Evolutionary conservation across 106 monocot species (phyloP).

Genomic region (Dendrobium catenatum): DNA sequence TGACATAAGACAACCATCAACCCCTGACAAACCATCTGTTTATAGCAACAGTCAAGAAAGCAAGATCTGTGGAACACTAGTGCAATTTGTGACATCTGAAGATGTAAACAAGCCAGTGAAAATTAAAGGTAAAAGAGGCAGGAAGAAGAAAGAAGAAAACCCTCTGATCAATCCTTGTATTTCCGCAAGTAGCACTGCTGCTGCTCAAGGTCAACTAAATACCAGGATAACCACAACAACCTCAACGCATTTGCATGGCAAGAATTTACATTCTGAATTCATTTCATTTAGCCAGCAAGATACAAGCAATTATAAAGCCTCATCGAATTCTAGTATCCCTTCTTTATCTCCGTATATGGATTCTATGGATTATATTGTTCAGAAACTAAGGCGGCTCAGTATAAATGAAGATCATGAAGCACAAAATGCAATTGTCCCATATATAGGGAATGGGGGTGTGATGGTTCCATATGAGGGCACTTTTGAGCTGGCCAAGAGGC

Average conservation of each 20-base stretch:
- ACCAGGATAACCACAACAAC: not conserved
- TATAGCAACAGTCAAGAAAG: slow-evolving; percentile 10
- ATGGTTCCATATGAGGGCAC: slow-evolving; percentile 36
- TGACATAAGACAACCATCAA: not conserved
- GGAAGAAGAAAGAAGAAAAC: slow-evolving; percentile 17
- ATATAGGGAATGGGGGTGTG: slow-evolving; percentile 16
- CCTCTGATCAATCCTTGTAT: not conserved
- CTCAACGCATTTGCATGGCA: not conserved
- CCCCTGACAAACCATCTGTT: slow-evolving; percentile 10
- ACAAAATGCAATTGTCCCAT: slow-evolving; percentile 52
- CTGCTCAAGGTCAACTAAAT: not conserved
- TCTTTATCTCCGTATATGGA: slow-evolving; percentile 7
- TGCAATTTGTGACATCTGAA: slow-evolving; percentile 9
- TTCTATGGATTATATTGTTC: slow-evolving; percentile 34
- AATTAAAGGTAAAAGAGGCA: slow-evolving; percentile 5
- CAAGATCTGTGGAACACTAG: slow-evolving; percentile 4
- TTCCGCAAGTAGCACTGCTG: not conserved
- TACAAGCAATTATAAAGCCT: slow-evolving; percentile 8
- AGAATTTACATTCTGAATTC: not conserved
- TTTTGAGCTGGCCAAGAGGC: slow-evolving; percentile 27
- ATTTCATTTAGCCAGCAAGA: slow-evolving; percentile 7
- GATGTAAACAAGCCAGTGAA: slow-evolving; percentile 14
- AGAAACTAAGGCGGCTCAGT: slow-evolving; percentile 35
- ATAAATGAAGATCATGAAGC: slow-evolving; percentile 24
- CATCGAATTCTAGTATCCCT: not conserved